Percentiles rank a stretch among this genome's conserved stretches.
phyloP scores from a whole-genome alignment of 2,329 filamentous ascomycete genomes.

The Arthrobotrys musiformis region DNA sequence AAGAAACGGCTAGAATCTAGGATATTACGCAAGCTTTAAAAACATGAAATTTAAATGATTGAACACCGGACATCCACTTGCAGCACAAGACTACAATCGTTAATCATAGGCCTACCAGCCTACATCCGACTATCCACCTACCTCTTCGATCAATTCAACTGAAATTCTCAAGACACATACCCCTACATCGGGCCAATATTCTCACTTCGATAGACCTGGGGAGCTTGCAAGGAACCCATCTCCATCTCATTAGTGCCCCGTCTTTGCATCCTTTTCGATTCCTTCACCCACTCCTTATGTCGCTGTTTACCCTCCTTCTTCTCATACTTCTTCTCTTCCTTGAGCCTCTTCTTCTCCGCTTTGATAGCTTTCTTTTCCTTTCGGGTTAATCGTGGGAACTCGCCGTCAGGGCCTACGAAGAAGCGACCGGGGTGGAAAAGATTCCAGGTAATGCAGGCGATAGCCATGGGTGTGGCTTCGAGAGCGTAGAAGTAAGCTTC shows the following conservation, averaged over 20 bases:
- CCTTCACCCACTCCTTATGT: constrained; percentile 50
- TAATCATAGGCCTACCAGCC: too few relatives aligned
- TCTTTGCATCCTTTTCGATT: constrained; percentile 1
- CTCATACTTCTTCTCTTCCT: constrained; percentile 59
- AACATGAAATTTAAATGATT: too few relatives aligned
- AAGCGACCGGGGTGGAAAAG: constrained; percentile 66
- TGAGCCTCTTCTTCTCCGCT: constrained; percentile 61
- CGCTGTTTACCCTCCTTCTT: constrained; percentile 59
- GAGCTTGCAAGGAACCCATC: constrained; percentile 4
- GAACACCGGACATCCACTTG: too few relatives aligned
- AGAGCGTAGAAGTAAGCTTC: constrained; percentile 68
- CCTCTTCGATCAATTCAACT: background rate
- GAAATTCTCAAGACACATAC: background rate
- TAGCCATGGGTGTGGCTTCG: constrained; percentile 70
- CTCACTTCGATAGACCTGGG: background rate
- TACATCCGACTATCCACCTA: background rate
- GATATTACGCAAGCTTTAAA: too few relatives aligned
- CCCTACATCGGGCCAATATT: background rate
- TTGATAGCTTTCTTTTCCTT: constrained; percentile 65
- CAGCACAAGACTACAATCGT: too few relatives aligned
- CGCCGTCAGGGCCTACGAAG: constrained; percentile 65
- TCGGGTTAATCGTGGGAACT: constrained; percentile 64
- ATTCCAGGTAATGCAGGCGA: constrained; percentile 65
- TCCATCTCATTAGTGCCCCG: constrained; percentile 22
- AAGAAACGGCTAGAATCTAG: too few relatives aligned